Evolutionary conservation across 352 stramenopile species (phyloP).

Genomic region (Aphanomyces astaci): DNA sequence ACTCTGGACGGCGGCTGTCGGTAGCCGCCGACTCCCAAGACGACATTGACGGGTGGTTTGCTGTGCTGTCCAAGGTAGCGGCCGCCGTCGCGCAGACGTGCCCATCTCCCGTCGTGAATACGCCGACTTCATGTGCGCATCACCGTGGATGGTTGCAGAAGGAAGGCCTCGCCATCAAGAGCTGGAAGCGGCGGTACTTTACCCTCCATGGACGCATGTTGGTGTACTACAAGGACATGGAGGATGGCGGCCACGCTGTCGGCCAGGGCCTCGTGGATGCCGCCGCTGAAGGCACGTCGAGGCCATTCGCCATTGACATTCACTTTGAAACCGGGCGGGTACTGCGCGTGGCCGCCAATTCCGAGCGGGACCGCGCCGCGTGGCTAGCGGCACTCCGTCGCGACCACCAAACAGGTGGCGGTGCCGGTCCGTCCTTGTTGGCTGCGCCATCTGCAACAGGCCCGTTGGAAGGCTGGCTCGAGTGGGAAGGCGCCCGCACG

Average conservation of each 20-base stretch:
- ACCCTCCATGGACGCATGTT: slow-evolving; percentile 46
- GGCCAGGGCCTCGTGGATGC: slow-evolving; percentile 9
- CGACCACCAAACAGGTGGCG: neutral
- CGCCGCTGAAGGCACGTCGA: neutral
- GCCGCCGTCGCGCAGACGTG: slow-evolving; percentile 32
- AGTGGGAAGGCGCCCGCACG: slow-evolving; percentile 14
- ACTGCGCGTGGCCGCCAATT: slow-evolving; percentile 40
- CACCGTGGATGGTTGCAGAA: slow-evolving; percentile 70
- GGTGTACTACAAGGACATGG: slow-evolving; percentile 55
- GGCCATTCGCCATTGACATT: slow-evolving; percentile 39
- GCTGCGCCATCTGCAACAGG: neutral
- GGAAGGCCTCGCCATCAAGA: slow-evolving; percentile 60
- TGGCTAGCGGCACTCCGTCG: slow-evolving; percentile 3
- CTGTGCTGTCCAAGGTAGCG: slow-evolving; percentile 47
- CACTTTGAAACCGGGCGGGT: slow-evolving; percentile 45
- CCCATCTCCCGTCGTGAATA: too few species aligned
- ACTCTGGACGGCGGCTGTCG: slow-evolving; percentile 48
- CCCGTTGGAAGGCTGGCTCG: slow-evolving; percentile 11
- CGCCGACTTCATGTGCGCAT: too few species aligned
- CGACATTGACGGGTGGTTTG: slow-evolving; percentile 53
- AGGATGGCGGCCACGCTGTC: slow-evolving; percentile 24
- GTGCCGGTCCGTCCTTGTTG: neutral
- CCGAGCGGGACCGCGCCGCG: neutral
- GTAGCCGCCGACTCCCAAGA: slow-evolving; percentile 51
- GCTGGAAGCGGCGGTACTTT: slow-evolving; percentile 73